These are phyloP conservation scores for Pseudisothecium myosuroides DNA, from an alignment of 225 moss, liverwort and hornwort genomes.

Conservation along the genomic window DNA sequence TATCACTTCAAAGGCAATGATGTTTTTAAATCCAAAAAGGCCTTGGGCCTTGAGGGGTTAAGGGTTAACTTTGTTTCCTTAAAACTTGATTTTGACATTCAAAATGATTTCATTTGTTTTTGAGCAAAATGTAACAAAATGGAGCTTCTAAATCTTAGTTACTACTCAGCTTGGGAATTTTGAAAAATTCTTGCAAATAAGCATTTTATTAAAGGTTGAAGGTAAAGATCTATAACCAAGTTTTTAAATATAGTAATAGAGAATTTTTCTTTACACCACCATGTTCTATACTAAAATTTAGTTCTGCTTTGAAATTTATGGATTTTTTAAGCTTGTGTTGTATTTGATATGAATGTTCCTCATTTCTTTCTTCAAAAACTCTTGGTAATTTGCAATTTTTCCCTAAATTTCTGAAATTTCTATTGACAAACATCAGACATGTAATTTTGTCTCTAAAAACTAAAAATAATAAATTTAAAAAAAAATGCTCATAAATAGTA, in stretches of 20 bases:
- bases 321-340: background rate
- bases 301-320: background rate
- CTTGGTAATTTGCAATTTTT: background rate
- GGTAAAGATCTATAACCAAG: background rate
- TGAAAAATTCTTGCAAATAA: background rate
- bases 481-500: background rate
- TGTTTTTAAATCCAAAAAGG: no score
- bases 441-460: background rate
- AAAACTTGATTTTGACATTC: background rate
- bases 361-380: background rate
- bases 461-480: background rate
- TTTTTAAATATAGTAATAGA: background rate
- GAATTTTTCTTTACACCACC: background rate
- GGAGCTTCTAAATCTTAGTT: background rate
- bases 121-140: background rate
- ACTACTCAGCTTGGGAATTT: fast-evolving
- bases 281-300: background rate
- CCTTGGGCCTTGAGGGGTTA: no score
- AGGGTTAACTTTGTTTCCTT: no score
- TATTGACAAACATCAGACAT: background rate
- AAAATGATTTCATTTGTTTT: background rate
- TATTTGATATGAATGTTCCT: background rate
- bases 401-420: background rate
- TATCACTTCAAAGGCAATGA: no score
- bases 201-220: background rate